Base-by-base conservation (phyloP, 345 rosid species). In the Acer campestre region DNA sequence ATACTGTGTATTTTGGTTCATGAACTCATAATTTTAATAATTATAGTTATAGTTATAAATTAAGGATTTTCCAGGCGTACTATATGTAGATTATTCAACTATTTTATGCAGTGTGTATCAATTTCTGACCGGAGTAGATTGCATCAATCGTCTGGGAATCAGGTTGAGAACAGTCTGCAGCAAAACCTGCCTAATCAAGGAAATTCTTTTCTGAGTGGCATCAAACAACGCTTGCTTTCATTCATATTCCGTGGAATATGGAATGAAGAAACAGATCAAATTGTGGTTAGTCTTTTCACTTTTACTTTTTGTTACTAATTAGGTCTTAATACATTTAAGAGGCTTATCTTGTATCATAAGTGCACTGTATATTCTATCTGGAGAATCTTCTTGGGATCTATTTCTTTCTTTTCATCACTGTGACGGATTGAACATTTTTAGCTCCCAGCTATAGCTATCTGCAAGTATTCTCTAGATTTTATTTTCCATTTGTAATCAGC, bases 151-250 rank as follows among this genome's bases (percentile, higher is more conserved):
- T 64, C 85, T 72, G 85, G 80, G 76, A 86, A 78, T 74, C 81
- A 70, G 68, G 77, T 61, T 31, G 92, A 84, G 74, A 87, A 85
- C 77, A 82, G 77, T 77, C 63, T 82, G 68, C 85, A 84, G 5
- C 35, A 31, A 31, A 31, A 31, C 35, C 35, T 3, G 75, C 83
- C 87, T 16, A 79, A 67, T 88, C 40, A 80, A 68, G 86, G 82
- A 46, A 82, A 75, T 75, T 69, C 84, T 67, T 89, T 94, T 84
- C 87, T 96, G 78, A 88, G 88, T 84, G 98, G 98, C 70, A 84
- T 96, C 76, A 96, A 96, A 83, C 99, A 94, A 67, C 92, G 98
- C 6, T 78, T 94, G 81, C 98, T 96, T 81, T 96, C 99, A 27
- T 96, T 94, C 78, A 88, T 96, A 82, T 96, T 91, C 75, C 88